Evolutionary conservation across 1,284 basidiomycete genomes (phyloP), one percentile per base, ranked within the genome.

Genomic region (Fomitopsis pinicola): DNA sequence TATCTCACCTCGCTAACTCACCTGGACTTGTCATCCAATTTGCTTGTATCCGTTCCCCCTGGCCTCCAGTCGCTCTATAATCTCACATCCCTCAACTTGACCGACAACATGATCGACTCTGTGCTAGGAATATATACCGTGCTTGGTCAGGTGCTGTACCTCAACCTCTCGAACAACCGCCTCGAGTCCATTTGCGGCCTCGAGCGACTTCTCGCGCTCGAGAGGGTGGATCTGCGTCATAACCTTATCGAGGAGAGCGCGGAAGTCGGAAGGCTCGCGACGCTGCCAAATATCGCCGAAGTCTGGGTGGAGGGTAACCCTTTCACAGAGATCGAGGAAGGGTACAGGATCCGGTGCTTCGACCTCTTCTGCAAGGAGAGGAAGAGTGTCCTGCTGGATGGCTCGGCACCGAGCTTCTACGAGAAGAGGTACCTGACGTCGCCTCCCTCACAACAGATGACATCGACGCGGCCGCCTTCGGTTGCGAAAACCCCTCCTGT

Each of bases 51-150:
- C 15, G 83, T 98, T 30, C 95, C 94, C 0, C 77, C 89, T 3
- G 87, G 89, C 14, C 82, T 98, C 19, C 83, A 87, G 5, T 72
- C 80, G 0, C 83, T 98, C 8, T 86, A 88, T 68, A 89, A 87
- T 63, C 90, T 98, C 54, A 76, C 85, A 50, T 92, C 90, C 36
- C 88, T 99, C 69, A 97, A 97, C 75, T 84, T 99, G 19, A 83
- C 91, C 17, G 91, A 95, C 75, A 98, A 99, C 78, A 91, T 98
- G 84, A 95, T 99, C 67, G 95, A 97, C 69, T 96, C 95, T 6
- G 91, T 98, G 17, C 83, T 96, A 3, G 93, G 92, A 33, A 95
- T 96, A 57, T 91, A 94, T 69, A 84, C 84, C 40, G 84, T 87
- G 61, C 82, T 97, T n/a, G 92, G 92, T 2, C 87, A 89, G 64